Conservation (phyloP, 192 early-diverging fungal species). For the Backusella westeae region DNA sequence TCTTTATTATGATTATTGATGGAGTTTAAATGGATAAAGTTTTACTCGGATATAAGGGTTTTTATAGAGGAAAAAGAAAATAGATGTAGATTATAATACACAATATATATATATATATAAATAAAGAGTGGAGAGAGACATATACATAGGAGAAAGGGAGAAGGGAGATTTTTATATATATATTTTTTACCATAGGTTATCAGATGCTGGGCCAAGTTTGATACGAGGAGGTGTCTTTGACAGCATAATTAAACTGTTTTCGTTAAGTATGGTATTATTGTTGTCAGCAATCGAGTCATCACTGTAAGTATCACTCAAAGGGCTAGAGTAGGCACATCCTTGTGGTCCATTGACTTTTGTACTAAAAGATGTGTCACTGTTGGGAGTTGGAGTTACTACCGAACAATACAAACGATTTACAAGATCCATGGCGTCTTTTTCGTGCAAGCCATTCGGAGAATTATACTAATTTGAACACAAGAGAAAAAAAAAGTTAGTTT, state of each 20-base stretch:
- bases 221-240: slow-evolving; percentile 4
- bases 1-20: not conserved
- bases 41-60: not conserved
- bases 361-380: not conserved
- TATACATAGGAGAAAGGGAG: not conserved
- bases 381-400: not conserved
- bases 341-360: not conserved
- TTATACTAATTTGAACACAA: not conserved
- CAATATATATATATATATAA: too few relatives aligned
- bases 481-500: not conserved
- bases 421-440: not conserved
- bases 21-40: not conserved
- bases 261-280: not conserved
- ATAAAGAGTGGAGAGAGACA: not conserved
- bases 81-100: not conserved
- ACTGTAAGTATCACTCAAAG: slow-evolving; percentile 3
- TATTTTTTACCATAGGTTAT: not conserved
- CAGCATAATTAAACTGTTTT: not conserved
- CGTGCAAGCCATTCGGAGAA: not conserved
- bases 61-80: not conserved
- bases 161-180: not conserved
- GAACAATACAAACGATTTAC: not conserved
- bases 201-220: not conserved
- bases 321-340: not conserved
- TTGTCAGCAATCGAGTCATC: not conserved